Percentiles rank a stretch among this genome's conserved stretches.
These are phyloP conservation scores for Exophiala aquamarina DNA, from an alignment of 2,329 filamentous ascomycete species.

Conservation along the genomic window DNA sequence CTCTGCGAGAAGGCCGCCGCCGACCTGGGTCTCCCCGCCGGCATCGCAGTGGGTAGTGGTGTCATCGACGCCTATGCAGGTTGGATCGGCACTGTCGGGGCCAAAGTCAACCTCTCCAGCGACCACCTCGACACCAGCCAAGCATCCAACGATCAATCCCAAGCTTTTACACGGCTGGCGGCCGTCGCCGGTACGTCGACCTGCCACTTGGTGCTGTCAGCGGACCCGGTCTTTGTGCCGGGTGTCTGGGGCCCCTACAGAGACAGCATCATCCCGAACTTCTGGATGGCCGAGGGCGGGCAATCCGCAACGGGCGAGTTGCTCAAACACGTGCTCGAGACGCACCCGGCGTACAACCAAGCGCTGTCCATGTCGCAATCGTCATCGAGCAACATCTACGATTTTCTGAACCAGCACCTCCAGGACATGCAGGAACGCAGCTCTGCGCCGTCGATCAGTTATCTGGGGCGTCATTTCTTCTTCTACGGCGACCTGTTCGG, in stretches of 20 bases:
- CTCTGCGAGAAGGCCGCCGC: constrained; percentile 79
- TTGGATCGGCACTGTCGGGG: constrained; percentile 98
- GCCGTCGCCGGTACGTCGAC: constrained; percentile 96
- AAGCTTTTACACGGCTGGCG: constrained; percentile 89
- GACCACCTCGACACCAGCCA: constrained; percentile 67
- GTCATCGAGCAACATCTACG: constrained; percentile 86
- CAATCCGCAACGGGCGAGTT: constrained; percentile 96
- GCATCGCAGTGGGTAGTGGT: constrained; percentile 90
- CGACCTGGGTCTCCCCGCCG: constrained; percentile 80
- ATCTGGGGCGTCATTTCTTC: constrained; percentile 91
- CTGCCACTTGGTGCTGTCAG: constrained; percentile 94
- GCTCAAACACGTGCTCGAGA: constrained; percentile 90
- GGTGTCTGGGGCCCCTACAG: constrained; percentile 98
- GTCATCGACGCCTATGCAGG: constrained; percentile 98
- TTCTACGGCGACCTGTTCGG: constrained; percentile 98
- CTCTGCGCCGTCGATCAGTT: constrained; percentile 74
- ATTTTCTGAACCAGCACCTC: constrained; percentile 88
- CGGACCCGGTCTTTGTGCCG: constrained; percentile 86
- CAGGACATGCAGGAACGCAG: constrained; percentile 69
- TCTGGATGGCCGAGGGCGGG: constrained; percentile 96
- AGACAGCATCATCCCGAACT: constrained; percentile 86
- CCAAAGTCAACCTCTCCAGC: constrained; percentile 76
- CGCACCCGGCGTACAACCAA: constrained; percentile 84
- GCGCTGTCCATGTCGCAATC: constrained; percentile 76
- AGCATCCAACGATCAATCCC: constrained; percentile 80